Evolutionary conservation across 73 alveolate genomes (phyloP).

Genomic region (Tetrahymena elliotti): DNA sequence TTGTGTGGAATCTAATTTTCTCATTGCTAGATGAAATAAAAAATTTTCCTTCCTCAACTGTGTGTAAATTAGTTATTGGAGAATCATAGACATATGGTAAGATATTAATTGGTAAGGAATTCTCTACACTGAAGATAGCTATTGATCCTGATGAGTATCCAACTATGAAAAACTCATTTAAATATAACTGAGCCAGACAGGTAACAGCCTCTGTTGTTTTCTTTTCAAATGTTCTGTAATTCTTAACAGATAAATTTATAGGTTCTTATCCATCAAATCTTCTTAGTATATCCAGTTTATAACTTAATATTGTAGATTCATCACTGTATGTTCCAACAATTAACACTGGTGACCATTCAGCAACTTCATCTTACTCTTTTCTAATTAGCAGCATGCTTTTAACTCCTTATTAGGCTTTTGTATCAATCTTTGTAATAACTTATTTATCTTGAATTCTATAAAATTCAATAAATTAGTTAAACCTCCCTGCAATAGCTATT

Average conservation of each 20-base stretch:
- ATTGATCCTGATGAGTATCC: slow-evolving; percentile 34
- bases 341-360: slow-evolving; percentile 15
- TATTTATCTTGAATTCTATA: slow-evolving; percentile 13
- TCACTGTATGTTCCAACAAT: slow-evolving; percentile 19
- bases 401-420: slow-evolving; percentile 24
- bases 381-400: slow-evolving; percentile 12
- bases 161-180: slow-evolving; percentile 10
- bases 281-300: slow-evolving; percentile 7
- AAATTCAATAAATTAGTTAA: slow-evolving; percentile 1
- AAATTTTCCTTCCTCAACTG: not conserved
- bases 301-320: not conserved
- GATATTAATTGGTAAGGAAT: not conserved
- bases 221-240: slow-evolving; percentile 5
- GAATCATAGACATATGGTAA: not conserved
- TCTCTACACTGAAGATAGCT: not conserved
- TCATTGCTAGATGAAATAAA: not conserved
- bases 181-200: slow-evolving; percentile 21
- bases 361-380: slow-evolving; percentile 2
- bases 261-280: not conserved
- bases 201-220: slow-evolving; percentile 7
- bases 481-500: slow-evolving; percentile 13
- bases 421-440: slow-evolving; percentile 3
- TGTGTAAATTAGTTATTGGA: not conserved
- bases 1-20: not conserved
- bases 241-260: slow-evolving; percentile 1